A percentile compares a stretch with the other conserved stretches of the same genome.
These are phyloP conservation scores for Colletotrichum cereale DNA, from an alignment of 2,329 filamentous ascomycete species.

Conservation along the genomic window DNA sequence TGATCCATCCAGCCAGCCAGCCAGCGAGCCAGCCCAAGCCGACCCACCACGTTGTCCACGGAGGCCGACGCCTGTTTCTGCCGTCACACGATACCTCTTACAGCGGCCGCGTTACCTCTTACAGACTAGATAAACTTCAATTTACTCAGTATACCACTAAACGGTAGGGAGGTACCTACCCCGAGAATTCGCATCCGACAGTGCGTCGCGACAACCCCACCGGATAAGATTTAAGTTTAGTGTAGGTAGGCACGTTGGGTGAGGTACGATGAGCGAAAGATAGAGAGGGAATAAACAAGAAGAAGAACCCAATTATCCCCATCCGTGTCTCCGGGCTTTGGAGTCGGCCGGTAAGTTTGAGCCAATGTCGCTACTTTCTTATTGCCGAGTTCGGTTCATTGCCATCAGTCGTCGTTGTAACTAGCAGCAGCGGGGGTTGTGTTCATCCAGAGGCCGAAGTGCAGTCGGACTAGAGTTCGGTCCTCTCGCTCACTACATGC, in stretches of 20 bases:
- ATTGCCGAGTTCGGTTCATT: not conserved
- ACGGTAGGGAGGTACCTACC: too few relatives aligned
- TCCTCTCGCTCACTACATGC: not conserved
- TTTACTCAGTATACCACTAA: too few relatives aligned
- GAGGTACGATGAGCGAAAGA: slow-evolving; percentile 14
- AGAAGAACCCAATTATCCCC: not conserved
- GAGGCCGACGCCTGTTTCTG: too few relatives aligned
- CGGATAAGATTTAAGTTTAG: slow-evolving; percentile 39
- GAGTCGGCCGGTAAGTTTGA: not conserved
- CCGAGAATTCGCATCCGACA: slow-evolving; percentile 14
- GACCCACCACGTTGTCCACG: too few relatives aligned
- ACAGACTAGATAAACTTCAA: too few relatives aligned
- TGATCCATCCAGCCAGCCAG: too few relatives aligned
- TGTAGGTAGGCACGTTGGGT: slow-evolving; percentile 26
- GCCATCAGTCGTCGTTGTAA: not conserved
- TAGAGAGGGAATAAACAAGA: too few relatives aligned
- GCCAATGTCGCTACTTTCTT: not conserved
- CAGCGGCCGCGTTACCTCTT: too few relatives aligned
- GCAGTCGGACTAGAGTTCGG: not conserved
- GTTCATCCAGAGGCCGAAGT: not conserved
- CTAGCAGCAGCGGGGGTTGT: not conserved
- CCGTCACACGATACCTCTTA: too few relatives aligned
- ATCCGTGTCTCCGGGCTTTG: not conserved
- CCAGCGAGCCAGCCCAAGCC: too few relatives aligned
- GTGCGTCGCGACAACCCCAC: slow-evolving; percentile 23